These are phyloP conservation scores for Phytopythium vexans DNA, from an alignment of 352 stramenopile genomes.

Conservation along the genomic window DNA sequence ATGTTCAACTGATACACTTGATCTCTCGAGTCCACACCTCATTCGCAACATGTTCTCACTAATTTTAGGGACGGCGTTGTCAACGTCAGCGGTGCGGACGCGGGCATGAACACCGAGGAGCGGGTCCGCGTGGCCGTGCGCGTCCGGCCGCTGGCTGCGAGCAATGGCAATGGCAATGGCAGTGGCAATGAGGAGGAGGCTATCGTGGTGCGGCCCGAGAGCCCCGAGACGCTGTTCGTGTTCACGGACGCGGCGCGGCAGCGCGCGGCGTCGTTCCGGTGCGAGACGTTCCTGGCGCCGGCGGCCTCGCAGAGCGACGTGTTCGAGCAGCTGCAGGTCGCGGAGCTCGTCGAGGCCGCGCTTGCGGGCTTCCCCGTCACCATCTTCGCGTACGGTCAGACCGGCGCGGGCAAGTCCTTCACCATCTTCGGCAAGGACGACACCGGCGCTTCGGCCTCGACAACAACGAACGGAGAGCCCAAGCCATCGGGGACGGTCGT, in stretches of 20 bases:
- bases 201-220: slow-evolving; percentile 35
- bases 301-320: slow-evolving; percentile 40
- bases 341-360: slow-evolving; percentile 45
- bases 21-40: too few species aligned
- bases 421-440: slow-evolving; percentile 76
- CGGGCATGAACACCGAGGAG: slow-evolving; percentile 23
- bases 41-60: too few species aligned
- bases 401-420: slow-evolving; percentile 66
- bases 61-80: too few species aligned
- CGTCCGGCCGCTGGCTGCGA: slow-evolving; percentile 28
- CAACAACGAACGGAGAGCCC: neutral
- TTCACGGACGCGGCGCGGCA: slow-evolving; percentile 30
- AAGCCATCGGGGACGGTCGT: slow-evolving; percentile 6
- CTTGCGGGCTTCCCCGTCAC: slow-evolving; percentile 68
- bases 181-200: slow-evolving; percentile 13
- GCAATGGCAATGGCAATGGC: neutral
- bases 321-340: slow-evolving; percentile 42
- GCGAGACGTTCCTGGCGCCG: slow-evolving; percentile 49
- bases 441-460: neutral
- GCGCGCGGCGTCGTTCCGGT: slow-evolving; percentile 54
- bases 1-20: too few species aligned
- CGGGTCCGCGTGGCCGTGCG: slow-evolving; percentile 68
- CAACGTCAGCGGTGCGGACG: too few species aligned
- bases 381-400: slow-evolving; percentile 77
- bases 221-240: slow-evolving; percentile 33